Conservation (phyloP, 768 basidiomycete genomes). For the Lactifluus subvellereus region DNA sequence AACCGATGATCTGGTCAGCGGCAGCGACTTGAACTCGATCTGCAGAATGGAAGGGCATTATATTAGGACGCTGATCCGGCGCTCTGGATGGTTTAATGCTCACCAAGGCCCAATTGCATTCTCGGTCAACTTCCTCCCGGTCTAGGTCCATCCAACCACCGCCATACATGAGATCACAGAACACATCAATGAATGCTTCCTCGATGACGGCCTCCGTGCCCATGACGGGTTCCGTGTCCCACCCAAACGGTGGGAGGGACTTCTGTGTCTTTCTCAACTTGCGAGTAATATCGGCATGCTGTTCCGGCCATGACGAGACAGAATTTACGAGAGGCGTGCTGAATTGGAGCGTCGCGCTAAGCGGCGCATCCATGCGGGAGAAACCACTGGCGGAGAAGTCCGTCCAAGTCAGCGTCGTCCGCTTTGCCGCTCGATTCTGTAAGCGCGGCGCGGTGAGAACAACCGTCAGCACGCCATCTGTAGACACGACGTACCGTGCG, state of each 20-base stretch:
- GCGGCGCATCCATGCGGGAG: constrained; percentile 65
- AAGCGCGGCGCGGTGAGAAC: constrained; percentile 35
- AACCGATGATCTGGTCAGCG: constrained; percentile 33
- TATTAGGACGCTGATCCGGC: neutral
- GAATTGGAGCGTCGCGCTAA: constrained; percentile 81
- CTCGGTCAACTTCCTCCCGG: constrained; percentile 69
- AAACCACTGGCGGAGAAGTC: constrained; percentile 87
- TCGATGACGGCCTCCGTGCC: constrained; percentile 81
- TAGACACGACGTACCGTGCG: constrained; percentile 47
- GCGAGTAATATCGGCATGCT: constrained; percentile 64
- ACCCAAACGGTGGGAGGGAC: constrained; percentile 77
- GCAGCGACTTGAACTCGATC: constrained; percentile 85
- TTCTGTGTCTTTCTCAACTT: constrained; percentile 85
- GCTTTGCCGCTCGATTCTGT: constrained; percentile 48
- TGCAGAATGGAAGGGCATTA: constrained; percentile 28
- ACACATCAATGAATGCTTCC: constrained; percentile 84
- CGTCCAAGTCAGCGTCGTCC: constrained; percentile 82
- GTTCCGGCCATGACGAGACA: constrained; percentile 67
- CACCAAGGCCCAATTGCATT: constrained; percentile 92
- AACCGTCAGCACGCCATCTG: neutral
- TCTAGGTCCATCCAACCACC: constrained; percentile 83
- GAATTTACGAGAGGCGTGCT: constrained; percentile 47
- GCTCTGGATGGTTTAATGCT: constrained; percentile 28
- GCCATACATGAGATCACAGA: constrained; percentile 75
- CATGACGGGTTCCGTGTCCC: constrained; percentile 83